Evolutionary conservation across 73 alveolate species (phyloP).

Genomic region (Tetrahymena borealis): DNA sequence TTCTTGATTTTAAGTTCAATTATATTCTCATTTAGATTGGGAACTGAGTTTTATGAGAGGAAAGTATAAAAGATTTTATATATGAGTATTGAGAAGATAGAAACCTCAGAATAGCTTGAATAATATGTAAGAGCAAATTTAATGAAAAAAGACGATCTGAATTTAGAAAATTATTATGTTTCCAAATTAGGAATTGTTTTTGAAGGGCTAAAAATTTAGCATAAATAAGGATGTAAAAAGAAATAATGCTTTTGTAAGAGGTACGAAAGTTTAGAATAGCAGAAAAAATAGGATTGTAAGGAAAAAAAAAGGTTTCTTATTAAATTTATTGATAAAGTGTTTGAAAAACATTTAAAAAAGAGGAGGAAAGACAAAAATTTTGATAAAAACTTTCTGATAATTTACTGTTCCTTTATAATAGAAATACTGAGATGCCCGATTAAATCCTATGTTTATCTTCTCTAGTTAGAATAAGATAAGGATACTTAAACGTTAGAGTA

Average conservation of each 20-base stretch:
- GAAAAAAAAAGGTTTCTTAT: not conserved
- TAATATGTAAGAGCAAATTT: not conserved
- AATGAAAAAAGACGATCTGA: not conserved
- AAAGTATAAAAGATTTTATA: not conserved
- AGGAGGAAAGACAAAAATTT: not conserved
- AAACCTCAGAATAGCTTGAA: not conserved
- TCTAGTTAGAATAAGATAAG: not conserved
- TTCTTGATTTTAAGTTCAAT: not conserved
- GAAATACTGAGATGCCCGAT: not conserved
- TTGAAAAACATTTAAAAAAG: not conserved
- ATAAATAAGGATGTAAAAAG: not conserved
- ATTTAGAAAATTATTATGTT: not conserved
- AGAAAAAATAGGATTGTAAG: not conserved
- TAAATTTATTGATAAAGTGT: not conserved
- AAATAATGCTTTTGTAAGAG: not conserved
- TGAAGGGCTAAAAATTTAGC: not conserved
- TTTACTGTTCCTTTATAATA: not conserved
- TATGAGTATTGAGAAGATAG: not conserved
- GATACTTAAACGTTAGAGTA: not conserved
- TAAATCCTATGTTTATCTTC: not conserved
- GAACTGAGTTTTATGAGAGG: not conserved
- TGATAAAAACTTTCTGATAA: not conserved
- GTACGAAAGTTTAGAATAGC: not conserved
- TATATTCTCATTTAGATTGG: not conserved
- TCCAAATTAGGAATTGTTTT: not conserved